These are phyloP conservation scores for Paramecium primaurelia DNA, from an alignment of 73 alveolate genomes.

Conservation along the genomic window DNA sequence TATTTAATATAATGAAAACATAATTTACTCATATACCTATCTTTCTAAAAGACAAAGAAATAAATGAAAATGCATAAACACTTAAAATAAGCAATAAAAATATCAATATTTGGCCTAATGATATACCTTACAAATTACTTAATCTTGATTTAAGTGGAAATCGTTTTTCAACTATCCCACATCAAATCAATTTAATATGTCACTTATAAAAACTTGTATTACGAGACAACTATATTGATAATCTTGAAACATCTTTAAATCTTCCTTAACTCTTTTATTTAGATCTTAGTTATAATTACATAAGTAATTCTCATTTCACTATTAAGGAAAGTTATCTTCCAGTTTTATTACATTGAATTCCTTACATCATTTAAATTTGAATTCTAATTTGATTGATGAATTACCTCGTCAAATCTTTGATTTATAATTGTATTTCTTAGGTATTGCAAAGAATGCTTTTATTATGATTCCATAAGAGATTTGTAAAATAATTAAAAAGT, in stretches of 20 bases:
- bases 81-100: not conserved
- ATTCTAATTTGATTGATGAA: not conserved
- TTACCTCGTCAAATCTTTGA: not conserved
- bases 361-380: not conserved
- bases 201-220: not conserved
- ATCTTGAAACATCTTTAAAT: not conserved
- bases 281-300: not conserved
- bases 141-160: not conserved
- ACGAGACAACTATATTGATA: not conserved
- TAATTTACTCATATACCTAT: not conserved
- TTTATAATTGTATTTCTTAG: not conserved
- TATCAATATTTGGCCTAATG: not conserved
- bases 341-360: not conserved
- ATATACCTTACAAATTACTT: not conserved
- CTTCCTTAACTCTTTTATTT: not conserved
- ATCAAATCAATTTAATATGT: not conserved
- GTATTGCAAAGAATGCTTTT: not conserved
- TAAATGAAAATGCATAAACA: not conserved
- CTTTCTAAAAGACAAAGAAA: not conserved
- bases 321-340: not conserved
- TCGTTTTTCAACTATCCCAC: not conserved
- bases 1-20: not conserved
- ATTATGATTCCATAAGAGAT: not conserved
- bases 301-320: not conserved
- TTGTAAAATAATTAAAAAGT: not conserved